These are phyloP conservation scores for Blastobotrys buckinghamii DNA, from an alignment of 1,139 yeast species.

Conservation along the genomic window DNA sequence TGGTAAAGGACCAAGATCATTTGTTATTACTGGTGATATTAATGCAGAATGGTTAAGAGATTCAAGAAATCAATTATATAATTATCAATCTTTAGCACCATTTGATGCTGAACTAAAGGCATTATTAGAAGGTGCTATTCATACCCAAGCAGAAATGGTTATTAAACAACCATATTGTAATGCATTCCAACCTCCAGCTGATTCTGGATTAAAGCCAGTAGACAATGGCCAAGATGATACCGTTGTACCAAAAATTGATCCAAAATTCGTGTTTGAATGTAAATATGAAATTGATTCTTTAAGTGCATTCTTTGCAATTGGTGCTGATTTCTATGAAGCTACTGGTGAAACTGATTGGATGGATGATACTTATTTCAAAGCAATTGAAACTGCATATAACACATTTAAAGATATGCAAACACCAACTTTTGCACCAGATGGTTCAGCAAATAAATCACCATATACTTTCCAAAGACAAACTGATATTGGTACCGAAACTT, in stretches of 20 bases:
- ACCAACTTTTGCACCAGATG: constrained; percentile 57
- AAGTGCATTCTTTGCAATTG: constrained; percentile 68
- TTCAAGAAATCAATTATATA: constrained; percentile 72
- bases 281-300: constrained; percentile 81
- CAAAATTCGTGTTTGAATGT: constrained; percentile 73
- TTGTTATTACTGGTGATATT: constrained; percentile 76
- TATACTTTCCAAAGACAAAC: constrained; percentile 70
- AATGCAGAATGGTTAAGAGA: constrained; percentile 88
- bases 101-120: constrained; percentile 44
- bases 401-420: constrained; percentile 55
- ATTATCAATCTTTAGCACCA: constrained; percentile 55
- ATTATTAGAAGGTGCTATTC: constrained; percentile 68
- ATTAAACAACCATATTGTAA: constrained; percentile 68
- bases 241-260: constrained; percentile 63
- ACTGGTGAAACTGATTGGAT: constrained; percentile 47
- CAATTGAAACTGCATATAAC: constrained; percentile 46
- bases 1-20: constrained; percentile 26
- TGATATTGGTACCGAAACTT: constrained; percentile 69
- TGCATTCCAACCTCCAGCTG: constrained; percentile 80
- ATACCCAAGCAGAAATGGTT: constrained; percentile 63
- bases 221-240: constrained; percentile 55
- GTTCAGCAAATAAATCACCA: constrained; percentile 33
- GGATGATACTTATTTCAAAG: constrained; percentile 46
- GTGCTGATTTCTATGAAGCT: constrained; percentile 58
- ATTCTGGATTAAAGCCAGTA: constrained; percentile 43